phyloP scores from a whole-genome alignment of 768 basidiomycete genomes.

The Termitomyces heimii region DNA sequence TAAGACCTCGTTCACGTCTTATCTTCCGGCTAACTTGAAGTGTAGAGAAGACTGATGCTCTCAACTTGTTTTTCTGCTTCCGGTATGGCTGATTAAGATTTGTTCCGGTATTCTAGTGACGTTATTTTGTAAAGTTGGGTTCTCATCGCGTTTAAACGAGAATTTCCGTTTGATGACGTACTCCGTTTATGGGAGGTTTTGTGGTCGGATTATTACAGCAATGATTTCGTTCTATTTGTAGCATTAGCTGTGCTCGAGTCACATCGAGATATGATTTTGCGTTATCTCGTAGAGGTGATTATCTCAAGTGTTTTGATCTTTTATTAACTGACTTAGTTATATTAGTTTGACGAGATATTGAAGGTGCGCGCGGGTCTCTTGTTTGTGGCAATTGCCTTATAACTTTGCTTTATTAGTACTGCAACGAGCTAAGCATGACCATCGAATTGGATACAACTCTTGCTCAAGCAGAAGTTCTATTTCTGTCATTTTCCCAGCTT shows the following conservation, averaged over 20 bases:
- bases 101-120: neutral
- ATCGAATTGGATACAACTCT: slow-evolving; percentile 96
- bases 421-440: slow-evolving; percentile 92
- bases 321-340: neutral
- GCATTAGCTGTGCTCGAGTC: slow-evolving; percentile 93
- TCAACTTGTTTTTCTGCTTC: slow-evolving; percentile 98
- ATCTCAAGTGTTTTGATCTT: neutral
- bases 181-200: slow-evolving; percentile 89
- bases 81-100: slow-evolving; percentile 44
- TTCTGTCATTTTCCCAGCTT: slow-evolving; percentile 83
- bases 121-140: slow-evolving; percentile 59
- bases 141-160: slow-evolving; percentile 92
- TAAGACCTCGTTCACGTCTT: slow-evolving; percentile 18
- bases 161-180: slow-evolving; percentile 91
- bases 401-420: slow-evolving; percentile 47
- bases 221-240: slow-evolving; percentile 85
- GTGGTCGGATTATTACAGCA: slow-evolving; percentile 90
- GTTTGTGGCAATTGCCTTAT: neutral
- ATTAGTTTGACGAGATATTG: slow-evolving; percentile 75
- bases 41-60: slow-evolving; percentile 78
- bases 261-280: slow-evolving; percentile 90
- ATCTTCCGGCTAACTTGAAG: neutral
- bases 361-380: slow-evolving; percentile 38
- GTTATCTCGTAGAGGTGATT: slow-evolving; percentile 88
- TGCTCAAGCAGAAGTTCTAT: slow-evolving; percentile 95